Conservation (phyloP, 805 yeast species). For the Ogataea degrootiae region DNA sequence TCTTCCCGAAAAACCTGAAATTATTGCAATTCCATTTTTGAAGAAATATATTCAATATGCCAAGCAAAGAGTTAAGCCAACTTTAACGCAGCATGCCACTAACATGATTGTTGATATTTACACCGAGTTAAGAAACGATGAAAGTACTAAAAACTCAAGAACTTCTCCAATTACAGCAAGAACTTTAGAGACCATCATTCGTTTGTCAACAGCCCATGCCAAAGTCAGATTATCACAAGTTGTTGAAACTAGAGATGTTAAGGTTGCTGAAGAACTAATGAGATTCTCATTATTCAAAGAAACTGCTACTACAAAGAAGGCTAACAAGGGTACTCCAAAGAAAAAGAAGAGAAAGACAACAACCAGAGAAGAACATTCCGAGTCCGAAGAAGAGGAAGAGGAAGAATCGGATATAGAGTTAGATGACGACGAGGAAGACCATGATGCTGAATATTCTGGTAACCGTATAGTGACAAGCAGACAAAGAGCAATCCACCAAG, state of each 20-base stretch:
- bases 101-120: slow-evolving; percentile 77
- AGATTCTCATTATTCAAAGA: slow-evolving; percentile 86
- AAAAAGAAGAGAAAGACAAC: slow-evolving; percentile 34
- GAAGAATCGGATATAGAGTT: neutral
- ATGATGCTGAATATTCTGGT: neutral
- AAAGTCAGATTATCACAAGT: slow-evolving; percentile 81
- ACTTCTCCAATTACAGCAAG: slow-evolving; percentile 98
- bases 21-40: slow-evolving; percentile 77
- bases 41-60: slow-evolving; percentile 93
- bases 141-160: slow-evolving; percentile 53
- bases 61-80: slow-evolving; percentile 80
- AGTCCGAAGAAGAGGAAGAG: slow-evolving; percentile 19
- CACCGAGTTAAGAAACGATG: slow-evolving; percentile 75
- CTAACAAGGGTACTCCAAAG: slow-evolving; percentile 25
- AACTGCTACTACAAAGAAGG: slow-evolving; percentile 33
- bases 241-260: slow-evolving; percentile 74
- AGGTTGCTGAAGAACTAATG: slow-evolving; percentile 77
- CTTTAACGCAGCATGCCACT: slow-evolving; percentile 69
- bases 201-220: slow-evolving; percentile 94
- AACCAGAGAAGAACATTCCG: slow-evolving; percentile 15
- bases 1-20: slow-evolving; percentile 34
- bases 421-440: slow-evolving; percentile 8
- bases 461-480: slow-evolving; percentile 17
- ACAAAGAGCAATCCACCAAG: slow-evolving; percentile 23
- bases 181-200: slow-evolving; percentile 91